These are phyloP conservation scores for Wallacemonas sp. DNA, from an alignment of 208 protist genomes.

Conservation along the genomic window DNA sequence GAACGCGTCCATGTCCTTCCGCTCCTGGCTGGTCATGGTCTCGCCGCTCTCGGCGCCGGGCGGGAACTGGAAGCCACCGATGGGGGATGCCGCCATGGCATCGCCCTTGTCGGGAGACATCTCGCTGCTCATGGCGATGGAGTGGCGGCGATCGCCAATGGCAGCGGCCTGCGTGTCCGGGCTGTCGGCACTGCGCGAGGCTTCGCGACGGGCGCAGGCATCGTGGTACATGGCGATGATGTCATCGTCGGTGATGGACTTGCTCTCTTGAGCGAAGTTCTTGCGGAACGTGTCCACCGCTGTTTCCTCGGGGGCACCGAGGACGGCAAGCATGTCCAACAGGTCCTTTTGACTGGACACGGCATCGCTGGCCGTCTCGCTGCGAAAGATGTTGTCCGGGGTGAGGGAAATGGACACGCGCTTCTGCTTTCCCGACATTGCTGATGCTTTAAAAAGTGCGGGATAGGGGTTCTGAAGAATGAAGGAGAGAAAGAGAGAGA, in stretches of 20 bases:
- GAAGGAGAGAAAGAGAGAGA: no score
- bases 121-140: neutral
- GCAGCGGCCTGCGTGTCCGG: neutral
- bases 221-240: constrained; percentile 30
- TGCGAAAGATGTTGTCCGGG: constrained; percentile 2
- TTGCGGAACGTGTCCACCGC: constrained; percentile 32
- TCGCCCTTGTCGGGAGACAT: neutral
- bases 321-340: constrained; percentile 40
- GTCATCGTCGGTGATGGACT: constrained; percentile 22
- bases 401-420: constrained; percentile 7
- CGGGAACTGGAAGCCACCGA: neutral
- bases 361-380: neutral
- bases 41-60: neutral
- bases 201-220: constrained; percentile 25
- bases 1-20: neutral
- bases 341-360: constrained; percentile 25
- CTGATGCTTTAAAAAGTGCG: neutral
- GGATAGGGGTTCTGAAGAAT: neutral
- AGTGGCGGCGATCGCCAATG: neutral
- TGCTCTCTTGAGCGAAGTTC: constrained; percentile 27
- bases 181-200: neutral
- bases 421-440: constrained; percentile 1
- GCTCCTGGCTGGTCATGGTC: neutral
- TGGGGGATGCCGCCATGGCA: neutral
- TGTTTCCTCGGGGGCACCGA: constrained; percentile 24